phyloP scores from a whole-genome alignment of 495 filamentous ascomycete species.

The Pseudevernia furfuracea region DNA sequence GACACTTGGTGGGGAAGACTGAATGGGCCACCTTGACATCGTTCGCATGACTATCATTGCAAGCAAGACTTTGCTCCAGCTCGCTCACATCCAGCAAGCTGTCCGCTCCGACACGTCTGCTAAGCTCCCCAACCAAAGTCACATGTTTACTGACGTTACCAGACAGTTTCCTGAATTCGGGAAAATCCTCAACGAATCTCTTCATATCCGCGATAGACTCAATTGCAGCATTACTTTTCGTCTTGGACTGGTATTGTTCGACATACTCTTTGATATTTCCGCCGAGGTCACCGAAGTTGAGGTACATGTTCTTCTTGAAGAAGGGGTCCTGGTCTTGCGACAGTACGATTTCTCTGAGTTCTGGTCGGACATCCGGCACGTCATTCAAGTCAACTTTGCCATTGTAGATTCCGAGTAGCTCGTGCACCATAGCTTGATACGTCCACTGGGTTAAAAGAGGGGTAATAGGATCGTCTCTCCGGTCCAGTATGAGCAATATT shows the following conservation, averaged over 20 bases:
- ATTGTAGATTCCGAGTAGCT: constrained; percentile 86
- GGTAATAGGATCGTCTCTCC: constrained; percentile 93
- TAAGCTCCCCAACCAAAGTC: constrained; percentile 87
- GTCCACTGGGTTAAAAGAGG: constrained; percentile 96
- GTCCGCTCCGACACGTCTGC: constrained; percentile 74
- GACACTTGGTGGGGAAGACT: not conserved
- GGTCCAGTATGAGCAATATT: constrained; percentile 81
- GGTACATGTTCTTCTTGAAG: constrained; percentile 99
- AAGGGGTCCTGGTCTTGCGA: constrained; percentile 98
- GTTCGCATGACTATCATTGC: constrained; percentile 83
- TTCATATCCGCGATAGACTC: constrained; percentile 98
- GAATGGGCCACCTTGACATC: constrained; percentile 65
- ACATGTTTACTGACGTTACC: constrained; percentile 99
- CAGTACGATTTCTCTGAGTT: constrained; percentile 90
- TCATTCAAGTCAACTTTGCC: constrained; percentile 81
- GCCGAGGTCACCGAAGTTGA: constrained; percentile 95
- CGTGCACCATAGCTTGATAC: constrained; percentile 98
- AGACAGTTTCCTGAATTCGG: constrained; percentile 91
- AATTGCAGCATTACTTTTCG: constrained; percentile 84
- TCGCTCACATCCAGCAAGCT: constrained; percentile 88
- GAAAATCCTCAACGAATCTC: constrained; percentile 96
- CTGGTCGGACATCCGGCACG: constrained; percentile 80
- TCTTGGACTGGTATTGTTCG: constrained; percentile 93
- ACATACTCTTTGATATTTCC: constrained; percentile 99
- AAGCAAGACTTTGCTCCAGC: constrained; percentile 91